phyloP scores from a whole-genome alignment of 164 flowering plant species.

The Vitis vinifera region ASM3070453v1 NC_081808.1:22569501-22570000 shows the following conservation, averaged over 20 bases:
- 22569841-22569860: conserved; percentile 63
- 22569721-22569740: conserved; percentile 48
- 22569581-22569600: background rate
- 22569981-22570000: too few relatives aligned
- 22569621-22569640: too few relatives aligned
- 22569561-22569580: conserved; percentile 26
- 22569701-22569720: conserved; percentile 33
- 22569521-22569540: conserved; percentile 24
- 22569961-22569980: background rate
- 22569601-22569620: too few relatives aligned
- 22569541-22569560: conserved; percentile 24
- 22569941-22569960: too few relatives aligned
- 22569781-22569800: conserved; percentile 61
- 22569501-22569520: conserved; percentile 46
- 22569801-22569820: conserved; percentile 76
- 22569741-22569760: conserved; percentile 40
- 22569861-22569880: conserved; percentile 45
- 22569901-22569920: too few relatives aligned
- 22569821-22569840: conserved; percentile 70
- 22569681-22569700: too few relatives aligned
- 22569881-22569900: background rate
- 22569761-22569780: conserved; percentile 43
- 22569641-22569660: background rate
- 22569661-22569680: too few relatives aligned
- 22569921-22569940: background rate